Conservation (phyloP, 1,284 basidiomycete species). For the Ceratobasidium papillatum region DNA sequence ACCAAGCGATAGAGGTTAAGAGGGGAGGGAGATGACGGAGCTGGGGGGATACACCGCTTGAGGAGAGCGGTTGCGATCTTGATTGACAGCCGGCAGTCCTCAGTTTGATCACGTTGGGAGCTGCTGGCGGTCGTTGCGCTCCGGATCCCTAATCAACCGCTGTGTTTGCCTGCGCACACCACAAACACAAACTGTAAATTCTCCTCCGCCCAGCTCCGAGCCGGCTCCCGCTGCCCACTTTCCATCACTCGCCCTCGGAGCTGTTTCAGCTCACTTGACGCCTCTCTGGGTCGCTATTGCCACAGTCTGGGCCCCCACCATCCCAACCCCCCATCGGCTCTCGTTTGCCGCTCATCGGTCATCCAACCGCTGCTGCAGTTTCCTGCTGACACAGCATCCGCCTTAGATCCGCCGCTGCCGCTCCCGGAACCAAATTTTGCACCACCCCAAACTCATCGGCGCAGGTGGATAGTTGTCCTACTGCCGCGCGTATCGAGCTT, state of each 20-base stretch:
- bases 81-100: constrained; percentile 30
- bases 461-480: neutral
- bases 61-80: constrained; percentile 11
- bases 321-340: too few relatives aligned
- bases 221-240: constrained; percentile 21
- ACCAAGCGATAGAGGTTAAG: constrained; percentile 37
- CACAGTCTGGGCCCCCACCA: neutral
- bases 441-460: neutral
- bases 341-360: neutral
- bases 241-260: neutral
- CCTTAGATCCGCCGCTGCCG: neutral
- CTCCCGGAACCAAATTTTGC: too few relatives aligned
- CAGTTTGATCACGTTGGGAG: constrained; percentile 34
- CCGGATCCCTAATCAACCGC: constrained; percentile 27
- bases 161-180: neutral
- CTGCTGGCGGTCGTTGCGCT: constrained; percentile 24
- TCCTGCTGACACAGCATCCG: neutral
- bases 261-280: constrained; percentile 19
- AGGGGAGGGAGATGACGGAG: constrained; percentile 16
- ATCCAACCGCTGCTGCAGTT: neutral
- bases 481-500: neutral
- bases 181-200: neutral
- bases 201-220: constrained; percentile 17
- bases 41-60: constrained; percentile 15
- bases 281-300: neutral